Conservation (phyloP, 129 eudicot species). For the Calendula officinalis region DNA sequence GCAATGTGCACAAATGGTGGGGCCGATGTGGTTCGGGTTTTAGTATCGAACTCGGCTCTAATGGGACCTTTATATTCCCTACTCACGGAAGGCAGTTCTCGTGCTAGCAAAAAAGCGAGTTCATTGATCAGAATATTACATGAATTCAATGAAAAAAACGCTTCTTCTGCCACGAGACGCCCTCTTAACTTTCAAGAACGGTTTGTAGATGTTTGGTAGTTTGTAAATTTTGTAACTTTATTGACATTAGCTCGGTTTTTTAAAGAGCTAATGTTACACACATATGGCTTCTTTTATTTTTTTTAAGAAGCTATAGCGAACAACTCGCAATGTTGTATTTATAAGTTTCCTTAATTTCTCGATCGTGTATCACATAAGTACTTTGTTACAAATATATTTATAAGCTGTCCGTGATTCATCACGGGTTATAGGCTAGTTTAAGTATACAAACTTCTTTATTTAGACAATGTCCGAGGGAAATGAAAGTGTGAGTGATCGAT, state of each 20-base stretch:
- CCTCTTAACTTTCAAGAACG: slow-evolving; percentile 39
- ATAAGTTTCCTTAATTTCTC: not conserved
- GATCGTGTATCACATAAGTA: slow-evolving; percentile 17
- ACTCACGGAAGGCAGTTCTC: slow-evolving; percentile 52
- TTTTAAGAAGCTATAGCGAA: slow-evolving; percentile 46
- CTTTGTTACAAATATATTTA: not conserved
- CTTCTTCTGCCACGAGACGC: slow-evolving; percentile 38
- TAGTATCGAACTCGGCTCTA: slow-evolving; percentile 65
- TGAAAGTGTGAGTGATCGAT: slow-evolving; percentile 32
- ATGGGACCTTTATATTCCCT: slow-evolving; percentile 70
- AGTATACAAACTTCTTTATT: slow-evolving; percentile 14
- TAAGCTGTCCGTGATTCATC: too few relatives aligned
- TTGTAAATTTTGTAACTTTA: slow-evolving; percentile 13
- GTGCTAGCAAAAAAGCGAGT: slow-evolving; percentile 68
- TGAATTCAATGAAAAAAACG: slow-evolving; percentile 51
- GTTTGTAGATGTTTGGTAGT: slow-evolving; percentile 63
- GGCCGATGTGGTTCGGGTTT: slow-evolving; percentile 78
- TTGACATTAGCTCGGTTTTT: slow-evolving; percentile 52
- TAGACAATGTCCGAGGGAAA: slow-evolving; percentile 28
- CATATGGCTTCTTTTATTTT: slow-evolving; percentile 38
- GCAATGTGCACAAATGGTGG: slow-evolving; percentile 65
- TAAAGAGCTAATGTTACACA: slow-evolving; percentile 45
- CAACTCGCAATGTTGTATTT: slow-evolving; percentile 5
- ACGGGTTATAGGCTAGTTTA: too few relatives aligned
- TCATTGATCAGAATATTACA: slow-evolving; percentile 62